Base-by-base conservation (phyloP, 169 alveolate genomes). In the Plasmodium vinckei region DNA sequence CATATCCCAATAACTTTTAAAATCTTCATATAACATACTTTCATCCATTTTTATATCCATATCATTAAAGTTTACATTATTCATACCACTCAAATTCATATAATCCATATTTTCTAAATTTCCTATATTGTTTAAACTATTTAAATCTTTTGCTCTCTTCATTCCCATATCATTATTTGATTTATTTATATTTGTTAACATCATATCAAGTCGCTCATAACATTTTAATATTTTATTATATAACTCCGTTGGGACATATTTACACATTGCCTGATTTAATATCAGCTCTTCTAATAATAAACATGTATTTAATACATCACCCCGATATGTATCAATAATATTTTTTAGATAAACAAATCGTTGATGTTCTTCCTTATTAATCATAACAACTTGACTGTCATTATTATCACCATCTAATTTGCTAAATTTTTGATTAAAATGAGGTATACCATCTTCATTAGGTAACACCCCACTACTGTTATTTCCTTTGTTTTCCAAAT, bases 151-250 rank as follows among this genome's bases (percentile, higher is more conserved):
- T 33, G 53, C 1, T 0, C 49, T 51, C 13, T 21, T 33, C 59
- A 54, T 7, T 15, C 57, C 57, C 17, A 21, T 10, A 17, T 64
- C 68, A n/a, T 42, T 79, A 17, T 44, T 54, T 1, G n/a, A 33
- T 1, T 59, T 54, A 49, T 19, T 53, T 61, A 79, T 51, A 42
- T 61, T 60, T 2, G 72, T 9, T 27, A 82, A 10, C 60, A 82
- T 56, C 21, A 15, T 13, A 47, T 82, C 79, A n/a, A 82, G 61
- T n/a, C 61, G 42, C 23, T 82, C 90, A 82, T 82, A 82, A 15
- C 90, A 82, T 49, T 70, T 56, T 49, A 82, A 47, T 7, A 82
- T 82, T 67, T 67, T 82, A 59, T 82, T 82, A 47, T 82, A 82
- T 9, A 82, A 46, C 5, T 68, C 84, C 13, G 71, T 15, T 0